A percentile compares a stretch with the other conserved stretches of the same genome.
These are phyloP conservation scores for Dictyostelium discoideum DNA, from an alignment of 78 protist genomes.

Conservation along the genomic window DNA sequence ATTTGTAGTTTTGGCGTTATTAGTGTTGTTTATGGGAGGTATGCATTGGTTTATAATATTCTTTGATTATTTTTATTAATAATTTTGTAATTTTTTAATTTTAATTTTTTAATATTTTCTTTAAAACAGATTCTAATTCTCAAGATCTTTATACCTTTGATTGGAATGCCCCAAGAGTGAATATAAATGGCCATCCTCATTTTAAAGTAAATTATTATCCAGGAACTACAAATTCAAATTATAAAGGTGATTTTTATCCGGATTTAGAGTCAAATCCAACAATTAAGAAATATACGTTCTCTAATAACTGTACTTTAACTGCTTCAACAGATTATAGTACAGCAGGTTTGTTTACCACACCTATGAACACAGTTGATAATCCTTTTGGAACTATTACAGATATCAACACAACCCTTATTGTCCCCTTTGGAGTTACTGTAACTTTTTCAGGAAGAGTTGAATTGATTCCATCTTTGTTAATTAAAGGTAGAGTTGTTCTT, in stretches of 20 bases:
- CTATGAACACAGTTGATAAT: neutral
- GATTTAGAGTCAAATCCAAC: neutral
- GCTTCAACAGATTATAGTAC: neutral
- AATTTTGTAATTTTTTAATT: no score
- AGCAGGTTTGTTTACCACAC: neutral
- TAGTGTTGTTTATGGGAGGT: no score
- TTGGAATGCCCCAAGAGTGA: neutral
- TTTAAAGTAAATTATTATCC: neutral
- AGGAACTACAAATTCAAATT: neutral
- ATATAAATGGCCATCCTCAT: neutral
- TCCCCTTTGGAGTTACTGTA: neutral
- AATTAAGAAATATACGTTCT: neutral
- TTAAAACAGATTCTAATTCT: no score
- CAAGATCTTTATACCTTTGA: no score
- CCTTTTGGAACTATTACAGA: no score
- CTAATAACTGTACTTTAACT: neutral
- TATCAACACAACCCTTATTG: no score
- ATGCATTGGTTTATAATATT: no score
- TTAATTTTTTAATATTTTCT: no score
- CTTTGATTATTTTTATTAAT: no score
- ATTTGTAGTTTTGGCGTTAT: no score
- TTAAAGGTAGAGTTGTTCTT: neutral
- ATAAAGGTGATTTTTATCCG: neutral
- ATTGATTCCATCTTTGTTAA: neutral
- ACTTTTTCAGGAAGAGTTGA: neutral